These are phyloP conservation scores for Tuber calosporum DNA, from an alignment of 495 filamentous ascomycete genomes.

Conservation along the genomic window DNA sequence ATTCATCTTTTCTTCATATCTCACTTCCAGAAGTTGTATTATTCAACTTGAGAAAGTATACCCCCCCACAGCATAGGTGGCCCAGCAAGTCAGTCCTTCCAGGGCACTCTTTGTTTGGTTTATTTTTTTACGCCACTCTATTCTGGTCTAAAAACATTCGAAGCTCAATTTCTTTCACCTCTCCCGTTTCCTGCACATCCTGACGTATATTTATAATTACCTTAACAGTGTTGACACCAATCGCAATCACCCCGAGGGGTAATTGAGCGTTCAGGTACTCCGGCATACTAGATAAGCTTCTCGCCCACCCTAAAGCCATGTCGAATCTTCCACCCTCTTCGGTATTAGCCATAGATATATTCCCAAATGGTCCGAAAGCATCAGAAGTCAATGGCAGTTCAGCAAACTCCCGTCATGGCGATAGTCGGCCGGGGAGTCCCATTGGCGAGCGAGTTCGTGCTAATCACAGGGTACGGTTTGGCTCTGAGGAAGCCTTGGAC, in stretches of 20 bases:
- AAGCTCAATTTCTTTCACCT: neutral
- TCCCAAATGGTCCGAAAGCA: neutral
- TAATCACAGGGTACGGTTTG: conserved; percentile 33
- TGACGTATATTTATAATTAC: neutral
- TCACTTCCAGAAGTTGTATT: neutral
- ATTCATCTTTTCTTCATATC: neutral
- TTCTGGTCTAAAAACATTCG: neutral
- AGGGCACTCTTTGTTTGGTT: neutral
- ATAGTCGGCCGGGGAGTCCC: conserved; percentile 23
- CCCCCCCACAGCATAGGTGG: neutral
- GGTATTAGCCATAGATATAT: neutral
- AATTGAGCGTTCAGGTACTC: neutral
- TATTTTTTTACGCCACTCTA: neutral
- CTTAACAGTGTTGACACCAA: too few species aligned
- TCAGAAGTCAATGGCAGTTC: conserved; percentile 2
- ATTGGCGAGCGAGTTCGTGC: conserved; percentile 15
- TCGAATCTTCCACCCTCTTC: neutral
- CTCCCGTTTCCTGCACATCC: neutral
- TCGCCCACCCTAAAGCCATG: neutral
- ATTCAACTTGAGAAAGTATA: neutral
- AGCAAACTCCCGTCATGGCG: conserved; percentile 12
- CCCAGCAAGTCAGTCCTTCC: neutral
- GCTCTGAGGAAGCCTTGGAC: conserved; percentile 30
- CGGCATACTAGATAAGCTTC: neutral
- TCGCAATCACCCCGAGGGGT: neutral